A percentile compares a stretch with the other conserved stretches of the same genome.
phyloP scores from a whole-genome alignment of 768 basidiomycete species.

The Tulasnella sp. region DNA sequence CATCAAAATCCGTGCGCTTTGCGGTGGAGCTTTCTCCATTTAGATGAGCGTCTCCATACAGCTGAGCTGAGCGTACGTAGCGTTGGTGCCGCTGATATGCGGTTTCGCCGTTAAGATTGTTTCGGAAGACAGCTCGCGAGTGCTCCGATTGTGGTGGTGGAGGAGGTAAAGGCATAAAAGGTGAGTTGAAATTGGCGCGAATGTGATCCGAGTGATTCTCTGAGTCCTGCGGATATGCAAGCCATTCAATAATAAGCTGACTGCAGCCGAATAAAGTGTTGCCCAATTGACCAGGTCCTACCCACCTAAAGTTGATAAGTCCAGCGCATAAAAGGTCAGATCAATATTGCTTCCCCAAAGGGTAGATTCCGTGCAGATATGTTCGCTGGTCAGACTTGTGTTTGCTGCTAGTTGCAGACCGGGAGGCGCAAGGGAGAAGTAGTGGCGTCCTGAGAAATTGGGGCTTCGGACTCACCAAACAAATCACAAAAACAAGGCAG shows the following conservation, averaged over 20 bases:
- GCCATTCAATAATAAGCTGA: background rate
- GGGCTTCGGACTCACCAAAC: background rate
- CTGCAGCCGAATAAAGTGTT: background rate
- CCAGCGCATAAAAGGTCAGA: background rate
- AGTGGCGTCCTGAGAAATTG: background rate
- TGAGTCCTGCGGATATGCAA: background rate
- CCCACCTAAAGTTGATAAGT: background rate
- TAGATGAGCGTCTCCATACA: slow-evolving; percentile 18
- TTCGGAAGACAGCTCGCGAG: slow-evolving; percentile 32
- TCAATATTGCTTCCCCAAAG: background rate
- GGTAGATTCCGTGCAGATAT: background rate
- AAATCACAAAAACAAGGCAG: background rate
- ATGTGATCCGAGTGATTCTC: background rate
- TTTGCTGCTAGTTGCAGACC: no score
- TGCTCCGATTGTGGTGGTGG: slow-evolving; percentile 21
- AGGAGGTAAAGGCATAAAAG: slow-evolving; percentile 20
- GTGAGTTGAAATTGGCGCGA: background rate
- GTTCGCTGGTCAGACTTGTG: background rate
- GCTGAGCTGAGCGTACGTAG: slow-evolving; percentile 27
- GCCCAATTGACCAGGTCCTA: background rate
- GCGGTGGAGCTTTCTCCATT: background rate
- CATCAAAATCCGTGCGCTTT: slow-evolving; percentile 42
- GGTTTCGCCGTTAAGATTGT: slow-evolving; percentile 37
- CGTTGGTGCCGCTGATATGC: slow-evolving; percentile 39
- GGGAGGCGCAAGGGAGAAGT: background rate